A percentile compares a stretch with the other conserved stretches of the same genome.
These are phyloP conservation scores for Paxillus ammoniavirescens DNA, from an alignment of 768 basidiomycete genomes.

Conservation along the genomic window DNA sequence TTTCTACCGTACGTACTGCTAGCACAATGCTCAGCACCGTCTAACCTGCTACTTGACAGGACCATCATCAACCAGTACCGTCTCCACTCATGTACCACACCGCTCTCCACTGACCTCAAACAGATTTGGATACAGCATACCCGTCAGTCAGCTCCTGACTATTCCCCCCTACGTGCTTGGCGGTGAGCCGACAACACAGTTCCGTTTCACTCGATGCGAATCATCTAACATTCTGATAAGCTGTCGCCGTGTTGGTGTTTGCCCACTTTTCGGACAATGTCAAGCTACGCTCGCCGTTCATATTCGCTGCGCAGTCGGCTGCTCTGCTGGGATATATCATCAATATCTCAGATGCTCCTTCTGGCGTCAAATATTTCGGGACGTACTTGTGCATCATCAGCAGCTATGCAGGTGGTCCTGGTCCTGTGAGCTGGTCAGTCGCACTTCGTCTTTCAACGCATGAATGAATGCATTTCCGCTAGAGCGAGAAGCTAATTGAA, in stretches of 20 bases:
- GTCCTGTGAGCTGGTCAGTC: slow-evolving; percentile 55
- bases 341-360: slow-evolving; percentile 52
- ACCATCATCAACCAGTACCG: slow-evolving; percentile 55
- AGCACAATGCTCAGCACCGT: too few species aligned
- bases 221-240: slow-evolving; percentile 28
- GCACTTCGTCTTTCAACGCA: too few species aligned
- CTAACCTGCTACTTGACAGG: slow-evolving; percentile 27
- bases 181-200: slow-evolving; percentile 37
- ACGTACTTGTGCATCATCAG: slow-evolving; percentile 68
- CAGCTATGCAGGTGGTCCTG: slow-evolving; percentile 57
- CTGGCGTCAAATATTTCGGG: slow-evolving; percentile 68
- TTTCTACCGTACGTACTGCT: slow-evolving; percentile 59
- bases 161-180: slow-evolving; percentile 67
- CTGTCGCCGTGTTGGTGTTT: slow-evolving; percentile 49
- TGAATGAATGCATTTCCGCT: too few species aligned
- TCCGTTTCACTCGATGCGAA: too few species aligned
- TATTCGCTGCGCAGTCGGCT: slow-evolving; percentile 48
- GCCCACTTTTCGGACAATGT: slow-evolving; percentile 59
- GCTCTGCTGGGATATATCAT: slow-evolving; percentile 59
- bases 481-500: too few species aligned
- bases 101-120: not conserved
- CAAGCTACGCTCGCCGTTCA: slow-evolving; percentile 55
- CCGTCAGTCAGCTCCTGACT: slow-evolving; percentile 63
- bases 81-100: not conserved
- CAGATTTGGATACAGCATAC: slow-evolving; percentile 58